These are phyloP conservation scores for Acmispon strigosus DNA, from an alignment of 306 rosid genomes.

Conservation along the genomic window DNA sequence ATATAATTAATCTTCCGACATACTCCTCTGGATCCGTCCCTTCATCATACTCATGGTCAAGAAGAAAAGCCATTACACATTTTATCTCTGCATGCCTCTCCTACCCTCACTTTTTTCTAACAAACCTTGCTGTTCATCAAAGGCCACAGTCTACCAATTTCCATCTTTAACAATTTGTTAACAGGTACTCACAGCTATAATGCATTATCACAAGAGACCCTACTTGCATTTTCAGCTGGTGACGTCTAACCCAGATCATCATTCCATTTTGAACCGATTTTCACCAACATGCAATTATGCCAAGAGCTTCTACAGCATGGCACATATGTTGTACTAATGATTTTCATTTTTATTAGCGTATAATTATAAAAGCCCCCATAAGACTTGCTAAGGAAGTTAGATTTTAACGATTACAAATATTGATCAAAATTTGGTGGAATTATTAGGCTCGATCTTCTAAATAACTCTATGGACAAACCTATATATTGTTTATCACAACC, in stretches of 20 bases:
- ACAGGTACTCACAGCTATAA: neutral
- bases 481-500: neutral
- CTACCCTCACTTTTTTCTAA: neutral
- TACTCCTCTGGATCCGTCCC: neutral
- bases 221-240: neutral
- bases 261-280: neutral
- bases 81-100: too few species aligned
- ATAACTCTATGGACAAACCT: neutral
- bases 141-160: neutral
- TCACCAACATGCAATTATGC: constrained; percentile 6
- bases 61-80: neutral
- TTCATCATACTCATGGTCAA: neutral
- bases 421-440: neutral
- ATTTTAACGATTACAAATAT: neutral
- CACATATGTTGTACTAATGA: constrained; percentile 1
- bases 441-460: neutral
- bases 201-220: neutral
- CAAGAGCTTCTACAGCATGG: constrained; percentile 17
- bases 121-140: neutral
- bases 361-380: neutral
- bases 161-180: neutral
- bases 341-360: neutral
- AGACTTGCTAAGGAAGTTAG: neutral
- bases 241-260: constrained; percentile 2
- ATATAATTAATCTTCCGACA: neutral